Conservation (phyloP, 1,139 yeast species). For the Magnusiomyces sp. region DNA sequence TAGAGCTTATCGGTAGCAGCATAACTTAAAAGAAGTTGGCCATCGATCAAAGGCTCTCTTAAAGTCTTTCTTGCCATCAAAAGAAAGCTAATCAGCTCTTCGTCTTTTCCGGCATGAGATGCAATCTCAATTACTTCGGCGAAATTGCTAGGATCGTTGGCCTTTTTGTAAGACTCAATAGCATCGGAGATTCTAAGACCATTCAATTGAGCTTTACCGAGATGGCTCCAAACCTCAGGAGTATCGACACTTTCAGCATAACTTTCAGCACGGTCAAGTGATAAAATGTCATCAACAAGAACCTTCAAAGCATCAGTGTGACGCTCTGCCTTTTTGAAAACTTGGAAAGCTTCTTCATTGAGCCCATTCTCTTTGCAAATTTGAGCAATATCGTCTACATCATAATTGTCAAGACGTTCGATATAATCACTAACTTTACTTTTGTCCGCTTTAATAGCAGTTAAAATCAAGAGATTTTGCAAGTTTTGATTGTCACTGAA, state of each 20-base stretch:
- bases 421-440: slow-evolving; percentile 75
- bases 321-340: slow-evolving; percentile 77
- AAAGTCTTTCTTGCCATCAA: slow-evolving; percentile 90
- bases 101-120: slow-evolving; percentile 92
- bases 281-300: slow-evolving; percentile 84
- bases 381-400: slow-evolving; percentile 89
- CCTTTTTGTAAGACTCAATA: slow-evolving; percentile 71
- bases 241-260: slow-evolving; percentile 86
- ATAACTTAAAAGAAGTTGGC: slow-evolving; percentile 79
- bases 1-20: slow-evolving; percentile 68
- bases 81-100: slow-evolving; percentile 79
- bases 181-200: slow-evolving; percentile 92
- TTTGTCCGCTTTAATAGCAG: slow-evolving; percentile 93
- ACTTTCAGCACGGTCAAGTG: slow-evolving; percentile 88
- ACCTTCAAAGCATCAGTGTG: slow-evolving; percentile 79
- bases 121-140: slow-evolving; percentile 92
- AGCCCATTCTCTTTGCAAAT: slow-evolving; percentile 83
- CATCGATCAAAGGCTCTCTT: slow-evolving; percentile 89
- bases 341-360: slow-evolving; percentile 90
- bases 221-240: slow-evolving; percentile 83
- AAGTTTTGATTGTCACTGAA: slow-evolving; percentile 90
- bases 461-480: slow-evolving; percentile 84
- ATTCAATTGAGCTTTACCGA: slow-evolving; percentile 88
- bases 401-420: slow-evolving; percentile 84
- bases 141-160: slow-evolving; percentile 84